Percentiles rank a stretch among this genome's conserved stretches.
These are phyloP conservation scores for Saccharata proteae DNA, from an alignment of 2,329 filamentous ascomycete genomes.

Conservation along the genomic window DNA sequence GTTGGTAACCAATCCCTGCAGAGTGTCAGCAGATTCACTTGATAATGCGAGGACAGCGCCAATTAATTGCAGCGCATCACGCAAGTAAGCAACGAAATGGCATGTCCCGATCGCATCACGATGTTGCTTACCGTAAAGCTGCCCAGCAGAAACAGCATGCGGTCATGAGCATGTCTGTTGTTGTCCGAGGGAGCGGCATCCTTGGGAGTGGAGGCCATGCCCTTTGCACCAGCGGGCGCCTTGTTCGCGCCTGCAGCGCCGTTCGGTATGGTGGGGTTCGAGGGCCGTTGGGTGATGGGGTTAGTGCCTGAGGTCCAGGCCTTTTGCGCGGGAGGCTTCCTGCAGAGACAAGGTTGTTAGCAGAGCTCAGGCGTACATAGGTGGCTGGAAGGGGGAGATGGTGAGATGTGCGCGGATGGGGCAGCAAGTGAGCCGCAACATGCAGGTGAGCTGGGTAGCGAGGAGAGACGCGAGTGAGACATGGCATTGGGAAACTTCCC, in stretches of 20 bases:
- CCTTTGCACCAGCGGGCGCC: conserved; percentile 25
- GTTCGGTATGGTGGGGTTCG: conserved; percentile 28
- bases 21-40: background rate
- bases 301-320: conserved; percentile 51
- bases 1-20: conserved; percentile 42
- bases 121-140: conserved; percentile 43
- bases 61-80: background rate
- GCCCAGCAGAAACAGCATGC: conserved; percentile 46
- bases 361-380: conserved; percentile 5
- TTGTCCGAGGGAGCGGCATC: conserved; percentile 6
- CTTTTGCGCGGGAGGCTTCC: conserved; percentile 42
- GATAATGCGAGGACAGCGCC: conserved; percentile 10
- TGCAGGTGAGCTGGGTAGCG: background rate
- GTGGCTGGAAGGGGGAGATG: background rate
- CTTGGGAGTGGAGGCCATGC: conserved; percentile 20
- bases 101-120: background rate
- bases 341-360: conserved; percentile 10
- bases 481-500: conserved; percentile 2
- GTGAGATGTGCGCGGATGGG: conserved; percentile 6
- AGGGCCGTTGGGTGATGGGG: conserved; percentile 46
- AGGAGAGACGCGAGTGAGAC: conserved; percentile 6
- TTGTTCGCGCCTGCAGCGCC: conserved; percentile 35
- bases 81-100: background rate
- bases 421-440: background rate
- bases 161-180: conserved; percentile 45